Conservation (phyloP, 768 basidiomycete genomes). For the Mycena kentingensis region DNA sequence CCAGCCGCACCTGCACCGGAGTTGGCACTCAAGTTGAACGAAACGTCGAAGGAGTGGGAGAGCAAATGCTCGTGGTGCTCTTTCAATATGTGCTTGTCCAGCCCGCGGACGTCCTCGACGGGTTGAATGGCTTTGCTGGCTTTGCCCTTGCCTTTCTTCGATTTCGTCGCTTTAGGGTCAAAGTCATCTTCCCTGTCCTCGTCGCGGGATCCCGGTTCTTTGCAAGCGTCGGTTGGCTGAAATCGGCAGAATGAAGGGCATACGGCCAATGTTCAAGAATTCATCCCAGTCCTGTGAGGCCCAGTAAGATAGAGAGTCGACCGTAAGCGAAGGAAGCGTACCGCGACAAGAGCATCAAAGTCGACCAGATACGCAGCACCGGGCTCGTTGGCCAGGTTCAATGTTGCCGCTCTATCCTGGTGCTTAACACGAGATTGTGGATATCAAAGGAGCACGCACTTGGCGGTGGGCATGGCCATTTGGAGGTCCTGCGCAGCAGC, state of each 20-base stretch:
- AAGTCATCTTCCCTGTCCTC: slow-evolving; percentile 54
- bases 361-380: slow-evolving; percentile 51
- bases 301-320: not conserved
- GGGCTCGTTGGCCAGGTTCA: slow-evolving; percentile 57
- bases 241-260: slow-evolving; percentile 1
- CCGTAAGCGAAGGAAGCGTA: slow-evolving; percentile 33
- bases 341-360: slow-evolving; percentile 66
- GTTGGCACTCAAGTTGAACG: slow-evolving; percentile 50
- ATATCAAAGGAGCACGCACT: slow-evolving; percentile 41
- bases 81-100: slow-evolving; percentile 63
- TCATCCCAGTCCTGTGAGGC: slow-evolving; percentile 61
- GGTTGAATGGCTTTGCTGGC: slow-evolving; percentile 30
- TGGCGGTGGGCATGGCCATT: slow-evolving; percentile 66
- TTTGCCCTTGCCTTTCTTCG: slow-evolving; percentile 31
- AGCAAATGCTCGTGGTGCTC: slow-evolving; percentile 72
- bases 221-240: slow-evolving; percentile 2
- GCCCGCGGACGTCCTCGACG: slow-evolving; percentile 46
- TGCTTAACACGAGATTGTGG: slow-evolving; percentile 7
- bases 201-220: slow-evolving; percentile 12
- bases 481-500: slow-evolving; percentile 56
- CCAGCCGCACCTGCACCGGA: too few relatives aligned
- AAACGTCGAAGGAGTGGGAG: slow-evolving; percentile 64
- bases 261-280: slow-evolving; percentile 53
- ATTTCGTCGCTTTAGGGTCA: slow-evolving; percentile 38
- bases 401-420: slow-evolving; percentile 44